phyloP scores from a whole-genome alignment of 2,329 filamentous ascomycete genomes.

The Alternaria infectoria region DNA sequence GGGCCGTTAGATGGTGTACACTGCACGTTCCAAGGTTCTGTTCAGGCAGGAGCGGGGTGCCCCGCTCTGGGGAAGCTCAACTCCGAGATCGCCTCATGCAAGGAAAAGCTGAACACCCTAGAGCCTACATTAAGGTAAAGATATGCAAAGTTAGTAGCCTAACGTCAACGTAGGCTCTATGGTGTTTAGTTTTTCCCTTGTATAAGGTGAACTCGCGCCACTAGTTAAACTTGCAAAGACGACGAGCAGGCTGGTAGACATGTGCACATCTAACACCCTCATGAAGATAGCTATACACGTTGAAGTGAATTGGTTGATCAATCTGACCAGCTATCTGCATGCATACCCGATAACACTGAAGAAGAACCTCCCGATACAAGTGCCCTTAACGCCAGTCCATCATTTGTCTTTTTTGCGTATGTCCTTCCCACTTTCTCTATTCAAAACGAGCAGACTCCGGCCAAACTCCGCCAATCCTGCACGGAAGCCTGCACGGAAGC shows the following conservation, averaged over 20 bases:
- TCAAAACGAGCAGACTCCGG: not conserved
- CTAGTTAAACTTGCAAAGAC: not conserved
- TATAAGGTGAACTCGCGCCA: not conserved
- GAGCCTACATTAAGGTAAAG: not conserved
- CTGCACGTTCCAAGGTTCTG: not conserved
- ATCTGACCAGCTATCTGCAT: not conserved
- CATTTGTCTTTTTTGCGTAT: not conserved
- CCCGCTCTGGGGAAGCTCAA: not conserved
- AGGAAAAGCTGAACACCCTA: not conserved
- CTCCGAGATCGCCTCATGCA: not conserved
- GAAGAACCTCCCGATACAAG: not conserved
- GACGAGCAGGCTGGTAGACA: not conserved
- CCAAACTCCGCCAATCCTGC: not conserved
- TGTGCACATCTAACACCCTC: not conserved
- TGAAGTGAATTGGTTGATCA: not conserved
- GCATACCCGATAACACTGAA: not conserved
- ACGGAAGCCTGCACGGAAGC: not conserved
- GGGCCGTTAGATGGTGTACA: not conserved
- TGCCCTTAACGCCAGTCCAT: not conserved
- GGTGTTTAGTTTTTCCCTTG: not conserved
- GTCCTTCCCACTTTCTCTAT: not conserved
- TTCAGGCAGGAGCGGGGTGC: not conserved
- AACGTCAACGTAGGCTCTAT: not conserved
- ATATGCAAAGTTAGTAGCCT: not conserved
- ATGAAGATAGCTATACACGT: not conserved